Evolutionary conservation across 805 yeast species (phyloP).

Genomic region (Metschnikowia noctiluminum): DNA sequence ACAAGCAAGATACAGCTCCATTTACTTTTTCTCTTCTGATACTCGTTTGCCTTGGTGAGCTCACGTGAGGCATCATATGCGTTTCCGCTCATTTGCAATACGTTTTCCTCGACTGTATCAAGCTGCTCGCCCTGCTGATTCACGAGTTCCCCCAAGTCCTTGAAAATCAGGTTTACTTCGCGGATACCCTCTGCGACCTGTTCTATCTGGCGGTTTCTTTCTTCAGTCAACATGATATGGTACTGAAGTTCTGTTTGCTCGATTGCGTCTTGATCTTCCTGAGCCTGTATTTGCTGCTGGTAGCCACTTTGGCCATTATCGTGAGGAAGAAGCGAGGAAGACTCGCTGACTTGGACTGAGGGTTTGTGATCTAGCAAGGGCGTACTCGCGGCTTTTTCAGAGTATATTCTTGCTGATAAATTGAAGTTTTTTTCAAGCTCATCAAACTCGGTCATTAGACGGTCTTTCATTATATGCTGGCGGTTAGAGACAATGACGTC

Average conservation of each 20-base stretch:
- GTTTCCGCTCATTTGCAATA: constrained; percentile 58
- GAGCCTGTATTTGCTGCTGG: constrained; percentile 23
- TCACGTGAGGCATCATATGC: constrained; percentile 71
- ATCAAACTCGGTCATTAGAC: constrained; percentile 55
- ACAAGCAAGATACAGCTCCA: constrained; percentile 70
- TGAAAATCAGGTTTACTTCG: constrained; percentile 83
- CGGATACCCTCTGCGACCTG: constrained; percentile 73
- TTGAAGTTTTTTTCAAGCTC: constrained; percentile 46
- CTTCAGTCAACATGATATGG: constrained; percentile 62
- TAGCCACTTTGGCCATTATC: constrained; percentile 15
- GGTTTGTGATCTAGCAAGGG: not conserved
- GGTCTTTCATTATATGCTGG: constrained; percentile 45
- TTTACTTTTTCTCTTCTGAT: constrained; percentile 64
- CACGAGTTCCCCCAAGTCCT: constrained; percentile 74
- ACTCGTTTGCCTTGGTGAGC: constrained; percentile 67
- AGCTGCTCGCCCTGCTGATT: constrained; percentile 82
- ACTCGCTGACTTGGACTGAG: constrained; percentile 20
- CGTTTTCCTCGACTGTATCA: constrained; percentile 79
- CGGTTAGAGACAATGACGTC: constrained; percentile 34
- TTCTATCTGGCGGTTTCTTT: constrained; percentile 68
- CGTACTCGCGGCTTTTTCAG: constrained; percentile 37
- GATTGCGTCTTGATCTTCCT: constrained; percentile 37
- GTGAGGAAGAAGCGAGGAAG: constrained; percentile 36
- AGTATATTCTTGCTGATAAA: constrained; percentile 43
- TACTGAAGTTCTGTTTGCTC: constrained; percentile 54